Evolutionary conservation across 306 rosid genomes (phyloP).

Genomic region (Myrica gale): DNA sequence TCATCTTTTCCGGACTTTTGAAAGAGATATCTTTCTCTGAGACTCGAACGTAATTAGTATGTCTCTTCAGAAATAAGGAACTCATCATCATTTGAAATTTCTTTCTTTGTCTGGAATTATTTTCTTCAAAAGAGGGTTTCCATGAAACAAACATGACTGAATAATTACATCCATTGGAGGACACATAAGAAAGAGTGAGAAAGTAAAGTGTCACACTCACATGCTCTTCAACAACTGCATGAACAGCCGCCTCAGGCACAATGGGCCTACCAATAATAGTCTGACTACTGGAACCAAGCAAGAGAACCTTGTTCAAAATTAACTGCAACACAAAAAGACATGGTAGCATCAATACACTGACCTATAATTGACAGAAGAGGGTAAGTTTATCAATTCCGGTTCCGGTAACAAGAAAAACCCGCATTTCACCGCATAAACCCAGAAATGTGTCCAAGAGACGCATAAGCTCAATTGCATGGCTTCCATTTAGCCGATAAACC

Average conservation of each 20-base stretch:
- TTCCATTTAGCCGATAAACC: background rate
- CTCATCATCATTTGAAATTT: background rate
- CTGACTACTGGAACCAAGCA: slow-evolving; percentile 76
- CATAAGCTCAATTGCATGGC: background rate
- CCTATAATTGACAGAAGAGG: slow-evolving; percentile 4
- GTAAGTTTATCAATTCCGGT: background rate
- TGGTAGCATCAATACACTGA: slow-evolving; percentile 12
- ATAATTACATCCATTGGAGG: background rate
- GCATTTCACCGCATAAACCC: no score
- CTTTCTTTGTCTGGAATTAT: background rate
- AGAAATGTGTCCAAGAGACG: background rate
- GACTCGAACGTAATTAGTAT: no score
- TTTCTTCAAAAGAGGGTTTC: background rate
- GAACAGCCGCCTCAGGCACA: slow-evolving; percentile 73
- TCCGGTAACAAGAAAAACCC: no score
- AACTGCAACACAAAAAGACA: slow-evolving; percentile 52
- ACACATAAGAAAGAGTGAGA: slow-evolving; percentile 3
- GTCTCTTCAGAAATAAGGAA: background rate
- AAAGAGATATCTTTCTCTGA: background rate
- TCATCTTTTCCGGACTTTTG: background rate
- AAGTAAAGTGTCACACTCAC: slow-evolving; percentile 43
- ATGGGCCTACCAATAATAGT: slow-evolving; percentile 87
- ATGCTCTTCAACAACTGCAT: slow-evolving; percentile 94
- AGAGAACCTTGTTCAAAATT: slow-evolving; percentile 68
- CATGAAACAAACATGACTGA: background rate